Conservation (phyloP, 2,329 filamentous ascomycete species). For the Colletotrichum lentis region DNA sequence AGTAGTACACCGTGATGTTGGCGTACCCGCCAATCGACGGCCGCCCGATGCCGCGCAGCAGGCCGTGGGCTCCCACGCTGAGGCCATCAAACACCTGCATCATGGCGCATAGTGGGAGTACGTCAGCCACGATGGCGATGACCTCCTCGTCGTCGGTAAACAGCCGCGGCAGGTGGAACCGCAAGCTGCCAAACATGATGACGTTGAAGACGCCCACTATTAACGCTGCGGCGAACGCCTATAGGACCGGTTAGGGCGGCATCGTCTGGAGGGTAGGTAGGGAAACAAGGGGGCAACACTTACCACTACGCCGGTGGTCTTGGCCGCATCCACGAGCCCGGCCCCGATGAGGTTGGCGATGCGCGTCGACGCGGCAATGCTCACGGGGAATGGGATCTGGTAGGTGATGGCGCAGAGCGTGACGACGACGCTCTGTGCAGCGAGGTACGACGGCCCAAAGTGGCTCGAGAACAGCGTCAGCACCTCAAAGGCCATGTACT, state of each 20-base stretch:
- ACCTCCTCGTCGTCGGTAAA: constrained; percentile 80
- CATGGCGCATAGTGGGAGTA: constrained; percentile 82
- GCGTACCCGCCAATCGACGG: constrained; percentile 91
- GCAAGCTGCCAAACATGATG: constrained; percentile 70
- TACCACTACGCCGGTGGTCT: constrained; percentile 79
- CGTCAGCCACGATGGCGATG: constrained; percentile 70
- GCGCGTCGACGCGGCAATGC: constrained; percentile 86
- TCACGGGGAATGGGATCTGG: constrained; percentile 91
- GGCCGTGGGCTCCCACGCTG: constrained; percentile 80
- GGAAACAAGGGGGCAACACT: constrained; percentile 41
- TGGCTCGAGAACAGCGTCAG: constrained; percentile 83
- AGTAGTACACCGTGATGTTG: constrained; percentile 86
- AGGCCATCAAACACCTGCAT: constrained; percentile 92
- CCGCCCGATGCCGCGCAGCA: constrained; percentile 85
- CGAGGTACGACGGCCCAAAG: constrained; percentile 80
- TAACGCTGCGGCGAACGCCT: constrained; percentile 68
- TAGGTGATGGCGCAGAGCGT: constrained; percentile 83
- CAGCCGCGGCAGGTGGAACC: constrained; percentile 77
- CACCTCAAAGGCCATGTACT: constrained; percentile 92
- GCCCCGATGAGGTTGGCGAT: constrained; percentile 94
- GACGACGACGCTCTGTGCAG: constrained; percentile 85
- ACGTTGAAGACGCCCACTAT: constrained; percentile 84
- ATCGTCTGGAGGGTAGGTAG: background rate
- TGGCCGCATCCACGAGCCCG: constrained; percentile 80
- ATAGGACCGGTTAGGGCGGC: constrained; percentile 40